Conservation (phyloP, 2,329 filamentous ascomycete genomes). For the Didymella pinodella region DNA sequence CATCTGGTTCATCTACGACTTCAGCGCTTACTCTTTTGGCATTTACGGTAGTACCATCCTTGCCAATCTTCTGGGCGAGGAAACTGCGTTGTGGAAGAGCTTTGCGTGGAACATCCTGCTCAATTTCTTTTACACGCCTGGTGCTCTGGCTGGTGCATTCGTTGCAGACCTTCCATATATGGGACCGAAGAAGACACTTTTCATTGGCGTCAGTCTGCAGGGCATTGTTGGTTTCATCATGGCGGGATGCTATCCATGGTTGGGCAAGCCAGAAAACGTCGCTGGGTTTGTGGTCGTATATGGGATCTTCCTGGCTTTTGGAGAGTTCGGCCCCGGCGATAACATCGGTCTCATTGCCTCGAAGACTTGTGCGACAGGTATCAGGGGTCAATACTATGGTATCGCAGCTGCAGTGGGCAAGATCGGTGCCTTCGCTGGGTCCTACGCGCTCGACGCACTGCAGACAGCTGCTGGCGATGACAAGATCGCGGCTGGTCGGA, state of each 20-base stretch:
- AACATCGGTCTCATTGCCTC: conserved; percentile 89
- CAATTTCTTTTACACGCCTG: conserved; percentile 89
- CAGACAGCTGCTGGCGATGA: conserved; percentile 51
- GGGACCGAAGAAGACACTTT: conserved; percentile 78
- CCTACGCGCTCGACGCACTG: conserved; percentile 77
- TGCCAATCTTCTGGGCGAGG: conserved; percentile 66
- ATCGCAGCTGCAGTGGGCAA: conserved; percentile 78
- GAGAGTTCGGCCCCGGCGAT: conserved; percentile 85
- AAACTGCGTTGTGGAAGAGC: conserved; percentile 72
- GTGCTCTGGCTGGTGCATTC: conserved; percentile 78
- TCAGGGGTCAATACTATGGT: conserved; percentile 79
- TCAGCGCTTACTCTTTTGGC: conserved; percentile 83
- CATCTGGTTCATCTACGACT: conserved; percentile 69
- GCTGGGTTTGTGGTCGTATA: conserved; percentile 82
- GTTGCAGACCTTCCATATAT: conserved; percentile 72
- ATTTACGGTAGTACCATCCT: conserved; percentile 85
- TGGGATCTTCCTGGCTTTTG: conserved; percentile 77
- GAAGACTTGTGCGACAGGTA: conserved; percentile 86
- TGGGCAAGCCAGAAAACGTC: conserved; percentile 73
- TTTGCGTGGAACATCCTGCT: conserved; percentile 91
- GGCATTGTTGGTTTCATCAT: conserved; percentile 86
- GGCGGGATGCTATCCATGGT: conserved; percentile 76
- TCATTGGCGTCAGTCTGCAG: conserved; percentile 74
- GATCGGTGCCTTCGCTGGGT: conserved; percentile 84
- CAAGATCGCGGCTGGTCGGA: conserved; percentile 69